These are phyloP conservation scores for Priceomyces carsonii DNA, from an alignment of 805 yeast genomes.

Conservation along the genomic window DNA sequence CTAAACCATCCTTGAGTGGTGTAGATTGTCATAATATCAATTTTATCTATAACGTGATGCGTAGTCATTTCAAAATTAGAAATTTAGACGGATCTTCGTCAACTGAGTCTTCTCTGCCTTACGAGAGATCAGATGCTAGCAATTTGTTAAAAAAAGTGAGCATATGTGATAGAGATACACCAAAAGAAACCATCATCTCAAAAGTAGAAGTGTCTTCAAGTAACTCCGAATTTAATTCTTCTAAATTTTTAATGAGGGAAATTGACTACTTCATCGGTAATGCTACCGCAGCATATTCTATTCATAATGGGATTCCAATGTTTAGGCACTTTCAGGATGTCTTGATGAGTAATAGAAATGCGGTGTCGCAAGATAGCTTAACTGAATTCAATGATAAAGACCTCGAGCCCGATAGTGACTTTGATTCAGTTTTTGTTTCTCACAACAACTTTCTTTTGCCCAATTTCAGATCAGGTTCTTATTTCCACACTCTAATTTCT, in stretches of 20 bases:
- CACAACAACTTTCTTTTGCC: slow-evolving; percentile 40
- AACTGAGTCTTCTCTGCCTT: slow-evolving; percentile 21
- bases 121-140: slow-evolving; percentile 14
- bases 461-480: slow-evolving; percentile 32
- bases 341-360: slow-evolving; percentile 2
- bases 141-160: slow-evolving; percentile 15
- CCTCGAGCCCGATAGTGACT: slow-evolving; percentile 20
- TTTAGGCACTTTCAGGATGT: slow-evolving; percentile 19
- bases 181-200: slow-evolving; percentile 9
- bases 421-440: slow-evolving; percentile 30
- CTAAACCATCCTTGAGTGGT: slow-evolving; percentile 11
- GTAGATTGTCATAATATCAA: slow-evolving; percentile 33
- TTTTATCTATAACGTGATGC: slow-evolving; percentile 31
- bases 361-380: too few species aligned
- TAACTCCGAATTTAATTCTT: slow-evolving; percentile 7
- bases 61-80: slow-evolving; percentile 31
- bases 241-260: slow-evolving; percentile 27
- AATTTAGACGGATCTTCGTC: slow-evolving; percentile 22
- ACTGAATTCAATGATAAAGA: slow-evolving; percentile 23
- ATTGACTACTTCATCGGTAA: slow-evolving; percentile 25
- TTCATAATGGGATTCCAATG: slow-evolving; percentile 15
- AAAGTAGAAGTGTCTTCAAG: slow-evolving; percentile 1
- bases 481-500: slow-evolving; percentile 37
- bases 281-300: slow-evolving; percentile 23
- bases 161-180: slow-evolving; percentile 4